Base-by-base conservation (phyloP, 2,329 filamentous ascomycete genomes). In the Huntiella savannae region DNA sequence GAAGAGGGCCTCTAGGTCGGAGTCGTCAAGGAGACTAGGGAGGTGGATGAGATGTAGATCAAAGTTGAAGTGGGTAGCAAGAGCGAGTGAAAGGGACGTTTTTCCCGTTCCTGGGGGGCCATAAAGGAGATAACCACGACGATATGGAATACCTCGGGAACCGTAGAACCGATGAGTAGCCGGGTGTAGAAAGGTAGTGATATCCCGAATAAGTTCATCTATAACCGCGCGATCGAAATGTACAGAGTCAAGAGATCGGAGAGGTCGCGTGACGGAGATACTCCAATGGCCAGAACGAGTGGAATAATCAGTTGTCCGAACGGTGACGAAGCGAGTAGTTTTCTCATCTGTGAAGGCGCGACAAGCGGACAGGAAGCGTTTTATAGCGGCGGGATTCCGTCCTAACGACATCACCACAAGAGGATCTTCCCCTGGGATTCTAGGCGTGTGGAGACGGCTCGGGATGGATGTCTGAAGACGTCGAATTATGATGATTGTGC, bases 151-250 rank as follows among this genome's bases (percentile, higher is more conserved):
- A 0, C 82, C 82, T 2, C 80, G 68, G 41, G 75, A 75, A 0
- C 79, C 74, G 55, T 88, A 88, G 79, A 81, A 88, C 7, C 69
- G 66, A 1, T 75, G 72, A 0, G 76, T 82, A 1, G 68, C 63
- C 0, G 82, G 80, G 46, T 84, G 74, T 0, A 91, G 65, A 52
- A 84, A 88, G 54, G 86, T 81, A 53, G 82, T 82, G 55, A 88
- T 78, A 54, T 91, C 83, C 19, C 64, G 63, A 7, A 87, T 61
- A 3, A 88, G 67, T 32, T 68, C 66, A 1, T 69, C 63, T 59
- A 87, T 88, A 55, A 82, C 71, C 40, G 67, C 59, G 6, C 68
- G 63, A 51, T 84, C 79, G 4, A 91, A 67, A 2, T 86, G 77
- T 1, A 92, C 82, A 0, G 82, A 88, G 43, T 70, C 68, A 65